These are phyloP conservation scores for Phytophthora sansomeana DNA, from an alignment of 352 stramenopile species.

Conservation along the genomic window DNA sequence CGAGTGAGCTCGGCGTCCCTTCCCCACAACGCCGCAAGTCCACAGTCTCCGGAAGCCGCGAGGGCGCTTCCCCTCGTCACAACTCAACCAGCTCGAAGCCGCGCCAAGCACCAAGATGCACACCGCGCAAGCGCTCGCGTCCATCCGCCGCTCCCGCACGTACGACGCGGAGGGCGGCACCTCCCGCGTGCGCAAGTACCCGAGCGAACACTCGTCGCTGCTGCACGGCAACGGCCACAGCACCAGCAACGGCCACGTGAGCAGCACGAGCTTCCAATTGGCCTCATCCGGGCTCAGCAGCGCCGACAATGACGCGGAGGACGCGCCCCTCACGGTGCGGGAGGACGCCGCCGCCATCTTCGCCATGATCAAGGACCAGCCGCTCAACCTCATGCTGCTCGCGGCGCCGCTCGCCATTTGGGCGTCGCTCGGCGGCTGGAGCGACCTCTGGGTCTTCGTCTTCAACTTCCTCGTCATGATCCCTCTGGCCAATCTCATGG, in stretches of 20 bases:
- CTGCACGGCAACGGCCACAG: slow-evolving; percentile 36
- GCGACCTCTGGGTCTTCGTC: slow-evolving; percentile 90
- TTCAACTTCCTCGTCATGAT: slow-evolving; percentile 98
- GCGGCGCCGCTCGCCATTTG: slow-evolving; percentile 70
- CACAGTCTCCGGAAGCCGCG: slow-evolving; percentile 6
- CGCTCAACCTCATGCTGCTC: slow-evolving; percentile 78
- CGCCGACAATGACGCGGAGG: slow-evolving; percentile 10
- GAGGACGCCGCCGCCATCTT: slow-evolving; percentile 58
- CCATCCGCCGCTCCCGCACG: slow-evolving; percentile 62
- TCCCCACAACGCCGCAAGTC: slow-evolving; percentile 22
- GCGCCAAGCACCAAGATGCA: slow-evolving; percentile 49
- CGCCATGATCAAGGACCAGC: slow-evolving; percentile 54
- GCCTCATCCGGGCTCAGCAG: slow-evolving; percentile 22
- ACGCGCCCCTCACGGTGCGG: slow-evolving; percentile 23
- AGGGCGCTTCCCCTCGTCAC: slow-evolving; percentile 3
- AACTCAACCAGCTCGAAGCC: slow-evolving; percentile 27
- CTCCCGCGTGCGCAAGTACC: slow-evolving; percentile 27
- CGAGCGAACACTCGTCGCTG: slow-evolving; percentile 50
- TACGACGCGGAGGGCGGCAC: slow-evolving; percentile 36
- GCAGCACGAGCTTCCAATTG: slow-evolving; percentile 13
- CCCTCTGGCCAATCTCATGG: slow-evolving; percentile 95
- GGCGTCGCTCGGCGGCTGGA: slow-evolving; percentile 66
- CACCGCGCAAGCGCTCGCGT: slow-evolving; percentile 67
- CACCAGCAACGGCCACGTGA: slow-evolving; percentile 25
- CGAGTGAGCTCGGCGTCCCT: slow-evolving; percentile 17